Evolutionary conservation across 1,284 basidiomycete species (phyloP).

Genomic region (Grifola frondosa): DNA sequence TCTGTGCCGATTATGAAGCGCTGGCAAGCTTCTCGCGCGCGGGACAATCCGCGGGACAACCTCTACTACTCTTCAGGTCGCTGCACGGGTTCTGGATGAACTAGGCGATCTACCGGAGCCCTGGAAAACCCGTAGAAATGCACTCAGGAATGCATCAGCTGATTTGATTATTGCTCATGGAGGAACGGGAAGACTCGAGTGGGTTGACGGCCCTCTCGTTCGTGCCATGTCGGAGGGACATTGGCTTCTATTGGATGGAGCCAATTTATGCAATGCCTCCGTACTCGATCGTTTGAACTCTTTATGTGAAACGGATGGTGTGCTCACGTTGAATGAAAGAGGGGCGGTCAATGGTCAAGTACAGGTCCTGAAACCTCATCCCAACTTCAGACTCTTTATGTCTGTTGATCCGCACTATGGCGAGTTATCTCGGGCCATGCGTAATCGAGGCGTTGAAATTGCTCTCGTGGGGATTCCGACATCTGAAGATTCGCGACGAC

Average conservation of each 20-base stretch:
- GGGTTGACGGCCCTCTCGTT: conserved; percentile 96
- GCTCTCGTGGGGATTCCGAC: conserved; percentile 41
- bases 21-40: conserved; percentile 1
- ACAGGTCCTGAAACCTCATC: conserved; percentile 79
- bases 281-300: conserved; percentile 98
- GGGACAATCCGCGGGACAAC: neutral
- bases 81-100: conserved; percentile 5
- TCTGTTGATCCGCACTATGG: conserved; percentile 88
- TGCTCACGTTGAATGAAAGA: conserved; percentile 84
- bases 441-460: conserved; percentile 95
- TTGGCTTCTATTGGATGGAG: conserved; percentile 92
- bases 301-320: conserved; percentile 87
- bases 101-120: conserved; percentile 8
- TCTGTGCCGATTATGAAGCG: conserved; percentile 6
- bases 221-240: conserved; percentile 83
- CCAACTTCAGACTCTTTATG: conserved; percentile 94
- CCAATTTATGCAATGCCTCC: conserved; percentile 94
- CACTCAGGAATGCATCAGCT: conserved; percentile 13
- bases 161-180: too few species aligned
- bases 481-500: conserved; percentile 45
- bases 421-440: conserved; percentile 97
- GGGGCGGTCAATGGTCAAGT: conserved; percentile 82
- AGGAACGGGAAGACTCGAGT: conserved; percentile 80
- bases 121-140: conserved; percentile 4
- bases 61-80: neutral